Base-by-base conservation (phyloP, 768 basidiomycete genomes). In the Leccinum incarnatum region DNA sequence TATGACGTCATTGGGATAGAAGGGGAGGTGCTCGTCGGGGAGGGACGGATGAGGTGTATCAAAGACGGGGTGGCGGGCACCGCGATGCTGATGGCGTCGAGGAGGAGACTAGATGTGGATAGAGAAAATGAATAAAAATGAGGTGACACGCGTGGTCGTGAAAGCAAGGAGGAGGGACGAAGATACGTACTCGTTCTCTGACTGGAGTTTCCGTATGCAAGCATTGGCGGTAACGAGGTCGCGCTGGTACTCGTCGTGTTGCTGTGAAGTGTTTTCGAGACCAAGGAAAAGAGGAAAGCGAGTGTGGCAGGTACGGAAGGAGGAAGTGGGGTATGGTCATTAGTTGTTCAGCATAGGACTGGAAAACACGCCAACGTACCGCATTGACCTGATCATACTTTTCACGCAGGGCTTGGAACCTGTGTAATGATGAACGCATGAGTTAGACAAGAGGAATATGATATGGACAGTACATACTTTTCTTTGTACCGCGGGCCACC, bases 21-120 rank as follows among this genome's bases (percentile, higher is more conserved):
- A 21, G 70, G 56, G 14, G 69, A 62, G 4, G 65, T 62, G 42
- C 56, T 55, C 1, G 69, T 62, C 14, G 71, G 65, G 8, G 71
- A 72, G 2, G 72, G 72, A 4, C 51, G 69, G 7, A 69, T 64
- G 48, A 72, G 71, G 47, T 70, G 72, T 48, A 73, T 56, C 58
- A 73, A 55, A 0, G 73, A 74, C 9, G 72, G 72, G 1, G 69
- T 73, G 23, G 62, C 72, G 19, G 73, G 72, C 2, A 74, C 60
- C 7, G 72, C 46, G 48, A 73, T 71, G 57, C 67, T 74, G 15
- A 73, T 73, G 7, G 72, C 72, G 25, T 73, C 72, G 47, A 73
- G 68, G 23, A 73, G 73, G 10, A 73, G 68, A 52, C 72, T 73
- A 11, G 1, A 58, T 11, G 42, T 15, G n/a, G n/a, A 40, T n/a